phyloP scores from a whole-genome alignment of 83 land plant genomes.

The Diphasiastrum complanatum region DNA sequence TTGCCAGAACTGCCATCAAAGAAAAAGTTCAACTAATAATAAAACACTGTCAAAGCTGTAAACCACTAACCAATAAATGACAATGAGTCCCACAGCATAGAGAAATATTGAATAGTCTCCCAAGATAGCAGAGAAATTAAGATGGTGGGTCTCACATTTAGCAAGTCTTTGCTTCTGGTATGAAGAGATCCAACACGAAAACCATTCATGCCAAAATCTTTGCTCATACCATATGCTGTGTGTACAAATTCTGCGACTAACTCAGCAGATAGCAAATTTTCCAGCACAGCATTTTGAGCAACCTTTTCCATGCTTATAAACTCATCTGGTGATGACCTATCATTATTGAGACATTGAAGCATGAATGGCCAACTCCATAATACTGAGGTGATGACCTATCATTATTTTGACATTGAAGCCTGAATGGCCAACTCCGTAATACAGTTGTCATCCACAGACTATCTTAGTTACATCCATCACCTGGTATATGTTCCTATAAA shows the following conservation, averaged over 20 bases:
- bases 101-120: background rate
- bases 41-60: background rate
- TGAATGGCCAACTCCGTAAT: too few relatives aligned
- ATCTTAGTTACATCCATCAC: background rate
- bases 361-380: too few relatives aligned
- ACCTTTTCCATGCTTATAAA: slow-evolving; percentile 42
- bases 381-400: too few relatives aligned
- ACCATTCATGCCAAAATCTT: slow-evolving; percentile 47
- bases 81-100: background rate
- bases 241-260: slow-evolving; percentile 32
- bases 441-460: too few relatives aligned
- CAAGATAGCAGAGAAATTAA: background rate
- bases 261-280: slow-evolving; percentile 26
- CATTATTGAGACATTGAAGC: too few relatives aligned
- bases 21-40: background rate
- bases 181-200: slow-evolving; percentile 44
- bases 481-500: background rate
- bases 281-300: slow-evolving; percentile 28
- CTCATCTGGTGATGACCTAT: slow-evolving; percentile 34
- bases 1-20: slow-evolving; percentile 34
- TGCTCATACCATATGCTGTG: slow-evolving; percentile 47
- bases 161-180: slow-evolving; percentile 30
- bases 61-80: too few relatives aligned
- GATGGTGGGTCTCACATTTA: slow-evolving; percentile 16
- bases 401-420: too few relatives aligned